Conservation (phyloP, 805 yeast genomes). For the Lipomyces mesembrius region DNA sequence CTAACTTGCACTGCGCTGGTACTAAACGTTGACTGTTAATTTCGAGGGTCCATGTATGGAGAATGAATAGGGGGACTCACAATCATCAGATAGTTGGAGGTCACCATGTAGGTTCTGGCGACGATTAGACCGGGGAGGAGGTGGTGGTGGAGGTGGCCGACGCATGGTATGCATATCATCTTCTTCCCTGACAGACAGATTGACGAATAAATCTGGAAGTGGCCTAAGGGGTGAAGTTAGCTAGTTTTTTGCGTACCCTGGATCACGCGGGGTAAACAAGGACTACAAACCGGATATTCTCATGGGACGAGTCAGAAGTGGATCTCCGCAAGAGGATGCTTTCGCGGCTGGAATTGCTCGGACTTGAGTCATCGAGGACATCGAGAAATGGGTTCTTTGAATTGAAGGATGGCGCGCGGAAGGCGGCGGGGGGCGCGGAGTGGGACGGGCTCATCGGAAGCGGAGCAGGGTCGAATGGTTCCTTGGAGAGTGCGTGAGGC, state of each 20-base stretch:
- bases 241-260: not conserved
- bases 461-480: conserved; percentile 11
- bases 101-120: conserved; percentile 5
- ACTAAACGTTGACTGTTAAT: conserved; percentile 1
- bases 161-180: conserved; percentile 4
- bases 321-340: conserved; percentile 6
- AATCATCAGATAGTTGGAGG: not conserved
- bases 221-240: conserved; percentile 8
- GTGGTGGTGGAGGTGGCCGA: conserved; percentile 23
- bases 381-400: conserved; percentile 32
- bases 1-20: not conserved
- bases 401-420: conserved; percentile 15
- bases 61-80: not conserved
- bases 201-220: conserved; percentile 24
- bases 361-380: conserved; percentile 6
- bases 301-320: conserved; percentile 12
- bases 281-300: conserved; percentile 4
- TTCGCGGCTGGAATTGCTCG: not conserved
- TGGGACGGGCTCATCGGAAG: conserved; percentile 24
- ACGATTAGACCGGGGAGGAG: conserved; percentile 21
- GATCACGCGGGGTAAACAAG: not conserved
- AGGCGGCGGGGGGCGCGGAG: conserved; percentile 29
- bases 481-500: conserved; percentile 16
- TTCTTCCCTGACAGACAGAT: conserved; percentile 18
- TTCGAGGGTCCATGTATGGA: not conserved